phyloP scores from a whole-genome alignment of 805 yeast species.

The Cyberlindnera bimundalis region DNA sequence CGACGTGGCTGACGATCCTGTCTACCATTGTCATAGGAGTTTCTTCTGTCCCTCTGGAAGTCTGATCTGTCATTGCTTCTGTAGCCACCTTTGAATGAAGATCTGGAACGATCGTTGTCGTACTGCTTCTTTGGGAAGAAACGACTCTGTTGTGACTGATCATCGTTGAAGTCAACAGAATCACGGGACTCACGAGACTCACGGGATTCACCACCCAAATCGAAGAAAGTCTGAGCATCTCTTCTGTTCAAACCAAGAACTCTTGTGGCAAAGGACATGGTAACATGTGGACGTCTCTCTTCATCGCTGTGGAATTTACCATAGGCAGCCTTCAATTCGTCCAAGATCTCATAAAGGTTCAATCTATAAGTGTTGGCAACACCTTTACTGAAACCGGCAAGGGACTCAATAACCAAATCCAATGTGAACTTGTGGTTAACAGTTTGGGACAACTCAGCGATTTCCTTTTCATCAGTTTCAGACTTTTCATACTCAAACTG shows the following conservation, averaged over 20 bases:
- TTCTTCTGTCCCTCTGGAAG: conserved; percentile 4
- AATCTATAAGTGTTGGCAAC: conserved; percentile 32
- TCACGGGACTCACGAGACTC: background rate
- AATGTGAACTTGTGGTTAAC: conserved; percentile 28
- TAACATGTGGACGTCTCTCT: conserved; percentile 20
- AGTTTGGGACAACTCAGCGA: conserved; percentile 26
- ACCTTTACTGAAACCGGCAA: conserved; percentile 37
- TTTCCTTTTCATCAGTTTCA: conserved; percentile 33
- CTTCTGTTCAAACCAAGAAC: conserved; percentile 23
- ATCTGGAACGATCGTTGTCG: conserved; percentile 1
- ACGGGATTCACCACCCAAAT: conserved; percentile 9
- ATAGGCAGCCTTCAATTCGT: conserved; percentile 31
- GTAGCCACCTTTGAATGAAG: conserved; percentile 2
- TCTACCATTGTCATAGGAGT: background rate
- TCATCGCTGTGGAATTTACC: conserved; percentile 25
- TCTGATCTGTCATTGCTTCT: conserved; percentile 3
- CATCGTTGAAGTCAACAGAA: background rate
- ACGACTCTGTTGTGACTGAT: conserved; percentile 1
- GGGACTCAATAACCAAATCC: conserved; percentile 32
- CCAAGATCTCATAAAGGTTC: conserved; percentile 29
- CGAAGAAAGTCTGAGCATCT: conserved; percentile 21
- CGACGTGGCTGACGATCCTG: background rate
- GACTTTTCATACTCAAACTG: conserved; percentile 37
- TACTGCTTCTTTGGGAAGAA: conserved; percentile 1
- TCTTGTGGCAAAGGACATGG: conserved; percentile 20